Base-by-base conservation (phyloP, 2,329 filamentous ascomycete species). In the Neonectria hederae region DNA sequence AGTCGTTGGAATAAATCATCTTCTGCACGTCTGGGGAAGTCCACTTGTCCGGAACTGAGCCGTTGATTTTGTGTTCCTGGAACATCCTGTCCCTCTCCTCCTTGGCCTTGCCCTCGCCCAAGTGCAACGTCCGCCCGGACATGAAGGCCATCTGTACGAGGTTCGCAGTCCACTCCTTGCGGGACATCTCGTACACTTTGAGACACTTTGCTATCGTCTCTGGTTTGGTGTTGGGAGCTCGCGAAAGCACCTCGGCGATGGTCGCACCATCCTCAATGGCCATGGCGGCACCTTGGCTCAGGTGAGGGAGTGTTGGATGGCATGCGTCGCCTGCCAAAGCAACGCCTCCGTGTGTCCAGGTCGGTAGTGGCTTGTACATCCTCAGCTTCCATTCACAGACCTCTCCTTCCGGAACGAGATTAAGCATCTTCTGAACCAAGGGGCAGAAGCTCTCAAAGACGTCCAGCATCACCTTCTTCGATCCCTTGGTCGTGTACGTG, bases 21-120 rank as follows among this genome's bases (percentile, higher is more conserved):
- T 85, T 83, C 77, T 91, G 89, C 45, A 91, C 87, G 71, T 91
- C 89, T 10, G 88, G 87, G 76, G 89, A 90, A 3, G 88, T 88
- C 89, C 89, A 91, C 79, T 90, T 91, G 78, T 91, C 89, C 2
- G 88, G 88, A 64, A 85, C 85, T 60, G 79, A 83, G 65, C 77
- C 82, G 73, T 83, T 84, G 75, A 71, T 80, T 69, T 80, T 82
- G 65, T 86, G 80, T 57, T 84, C 80, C 45, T 82, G 83, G 74
- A 89, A 87, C 78, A 82, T 81, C 59, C 79, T 81, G 70, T 89
- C 87, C 38, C 87, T 81, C 78, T 88, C 85, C 74, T 87, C 84
- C 72, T 85, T 85, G 28, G 85, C 86, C 68, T 82, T 81, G 52
- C 87, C 86, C 70, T 88, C 85, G 40, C 85, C 84, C 2, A 89